Conservation (phyloP, 2,329 filamentous ascomycete species). For the Xylaria sp. region DNA sequence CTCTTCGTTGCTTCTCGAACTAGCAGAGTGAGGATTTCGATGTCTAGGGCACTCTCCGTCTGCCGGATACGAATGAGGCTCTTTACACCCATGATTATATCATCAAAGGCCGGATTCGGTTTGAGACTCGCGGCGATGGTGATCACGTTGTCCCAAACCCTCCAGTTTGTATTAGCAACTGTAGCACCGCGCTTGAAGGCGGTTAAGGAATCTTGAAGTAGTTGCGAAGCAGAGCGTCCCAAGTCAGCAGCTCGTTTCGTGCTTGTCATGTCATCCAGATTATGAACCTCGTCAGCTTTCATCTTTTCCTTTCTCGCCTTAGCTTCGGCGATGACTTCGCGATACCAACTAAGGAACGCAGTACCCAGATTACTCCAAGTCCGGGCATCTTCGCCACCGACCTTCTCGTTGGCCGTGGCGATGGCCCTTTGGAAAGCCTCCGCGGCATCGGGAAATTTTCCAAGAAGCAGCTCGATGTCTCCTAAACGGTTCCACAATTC, state of each 20-base stretch:
- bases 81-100: conserved; percentile 76
- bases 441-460: conserved; percentile 77
- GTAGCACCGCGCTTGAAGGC: conserved; percentile 88
- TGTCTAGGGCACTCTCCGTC: conserved; percentile 80
- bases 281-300: conserved; percentile 30
- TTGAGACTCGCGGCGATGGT: conserved; percentile 80
- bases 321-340: conserved; percentile 53
- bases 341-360: conserved; percentile 74
- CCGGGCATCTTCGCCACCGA: conserved; percentile 87
- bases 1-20: conserved; percentile 68
- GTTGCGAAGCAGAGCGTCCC: conserved; percentile 58
- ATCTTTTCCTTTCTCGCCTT: conserved; percentile 33
- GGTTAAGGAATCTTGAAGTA: conserved; percentile 75
- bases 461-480: conserved; percentile 81
- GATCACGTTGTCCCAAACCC: conserved; percentile 96
- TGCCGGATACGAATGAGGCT: conserved; percentile 78
- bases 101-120: conserved; percentile 71
- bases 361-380: conserved; percentile 95
- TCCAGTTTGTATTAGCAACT: conserved; percentile 83
- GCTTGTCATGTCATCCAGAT: conserved; percentile 38
- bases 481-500: conserved; percentile 89
- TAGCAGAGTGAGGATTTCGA: conserved; percentile 72
- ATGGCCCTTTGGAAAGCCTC: conserved; percentile 85
- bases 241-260: conserved; percentile 39
- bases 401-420: conserved; percentile 59